A percentile compares a stretch with the other conserved stretches of the same genome.
phyloP scores from a whole-genome alignment of 352 stramenopile genomes.

The Pythium dissotocum region DNA sequence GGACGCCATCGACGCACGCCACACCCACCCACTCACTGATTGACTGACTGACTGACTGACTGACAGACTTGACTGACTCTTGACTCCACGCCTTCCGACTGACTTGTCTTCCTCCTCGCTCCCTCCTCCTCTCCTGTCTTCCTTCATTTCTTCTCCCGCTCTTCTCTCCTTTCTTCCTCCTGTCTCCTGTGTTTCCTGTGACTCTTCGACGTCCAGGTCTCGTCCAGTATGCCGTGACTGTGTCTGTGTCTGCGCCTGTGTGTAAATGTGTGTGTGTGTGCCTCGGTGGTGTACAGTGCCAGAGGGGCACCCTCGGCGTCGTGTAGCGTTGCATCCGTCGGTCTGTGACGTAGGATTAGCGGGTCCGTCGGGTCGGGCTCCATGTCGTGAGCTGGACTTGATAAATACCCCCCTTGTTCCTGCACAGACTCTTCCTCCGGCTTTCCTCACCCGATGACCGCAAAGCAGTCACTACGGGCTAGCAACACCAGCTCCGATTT shows the following conservation, averaged over 20 bases:
- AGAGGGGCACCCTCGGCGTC: not conserved
- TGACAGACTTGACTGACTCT: not conserved
- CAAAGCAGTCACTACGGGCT: conserved; percentile 70
- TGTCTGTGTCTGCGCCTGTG: conserved; percentile 2
- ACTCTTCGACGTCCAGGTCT: not conserved
- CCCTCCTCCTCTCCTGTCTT: conserved; percentile 7
- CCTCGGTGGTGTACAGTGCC: not conserved
- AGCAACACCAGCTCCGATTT: conserved; percentile 48
- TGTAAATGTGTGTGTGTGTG: not conserved
- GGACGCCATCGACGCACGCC: conserved; percentile 6
- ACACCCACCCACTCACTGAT: conserved; percentile 1
- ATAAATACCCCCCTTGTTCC: conserved; percentile 1
- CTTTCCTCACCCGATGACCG: conserved; percentile 45
- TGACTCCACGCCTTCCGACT: not conserved
- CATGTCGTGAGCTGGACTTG: conserved; percentile 1
- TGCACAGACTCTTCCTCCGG: not conserved
- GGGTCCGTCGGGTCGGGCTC: not conserved
- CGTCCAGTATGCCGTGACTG: not conserved
- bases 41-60: not conserved
- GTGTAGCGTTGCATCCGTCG: not conserved
- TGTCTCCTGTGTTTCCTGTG: not conserved
- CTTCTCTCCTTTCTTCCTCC: conserved; percentile 1
- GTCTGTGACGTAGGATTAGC: conserved; percentile 1
- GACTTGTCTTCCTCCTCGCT: conserved; percentile 3
- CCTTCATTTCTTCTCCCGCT: conserved; percentile 23